Percentiles rank a stretch among this genome's conserved stretches.
Evolutionary conservation across 2,329 filamentous ascomycete species (phyloP).

Genomic region (Nemania sp.): DNA sequence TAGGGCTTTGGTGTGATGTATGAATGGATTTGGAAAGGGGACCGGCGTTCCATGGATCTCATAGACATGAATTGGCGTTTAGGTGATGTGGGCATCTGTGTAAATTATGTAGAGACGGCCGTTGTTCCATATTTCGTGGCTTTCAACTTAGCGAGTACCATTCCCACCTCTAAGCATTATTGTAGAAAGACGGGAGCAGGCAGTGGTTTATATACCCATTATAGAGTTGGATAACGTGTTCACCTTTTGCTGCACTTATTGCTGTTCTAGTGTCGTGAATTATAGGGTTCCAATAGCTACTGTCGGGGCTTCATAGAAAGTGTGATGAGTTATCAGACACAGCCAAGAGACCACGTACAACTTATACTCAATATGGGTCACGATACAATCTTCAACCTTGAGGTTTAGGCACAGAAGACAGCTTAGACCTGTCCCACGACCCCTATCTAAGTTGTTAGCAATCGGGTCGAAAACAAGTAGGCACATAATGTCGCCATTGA

Average conservation of each 20-base stretch:
- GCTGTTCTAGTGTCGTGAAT: neutral
- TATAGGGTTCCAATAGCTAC: neutral
- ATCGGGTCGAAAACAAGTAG: neutral
- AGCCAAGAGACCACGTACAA: neutral
- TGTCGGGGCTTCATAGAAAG: neutral
- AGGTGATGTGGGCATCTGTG: neutral
- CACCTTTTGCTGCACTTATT: neutral
- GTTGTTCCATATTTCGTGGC: constrained; percentile 5
- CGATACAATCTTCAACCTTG: neutral
- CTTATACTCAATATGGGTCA: neutral
- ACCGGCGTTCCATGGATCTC: constrained; percentile 12
- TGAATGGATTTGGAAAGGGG: constrained; percentile 7
- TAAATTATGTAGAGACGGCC: constrained; percentile 16
- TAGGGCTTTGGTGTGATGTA: constrained; percentile 8
- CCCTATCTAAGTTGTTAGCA: neutral
- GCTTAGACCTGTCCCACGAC: neutral
- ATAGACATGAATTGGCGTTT: constrained; percentile 28
- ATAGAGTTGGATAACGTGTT: constrained; percentile 26
- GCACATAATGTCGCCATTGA: neutral
- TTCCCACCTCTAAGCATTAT: constrained; percentile 30
- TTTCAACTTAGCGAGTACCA: constrained; percentile 18
- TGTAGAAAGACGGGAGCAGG: constrained; percentile 13
- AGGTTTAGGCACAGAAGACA: neutral
- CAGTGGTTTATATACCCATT: constrained; percentile 34
- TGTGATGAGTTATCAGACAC: neutral